Evolutionary conservation across 345 rosid genomes (phyloP).

Genomic region (Camelina laxa): DNA sequence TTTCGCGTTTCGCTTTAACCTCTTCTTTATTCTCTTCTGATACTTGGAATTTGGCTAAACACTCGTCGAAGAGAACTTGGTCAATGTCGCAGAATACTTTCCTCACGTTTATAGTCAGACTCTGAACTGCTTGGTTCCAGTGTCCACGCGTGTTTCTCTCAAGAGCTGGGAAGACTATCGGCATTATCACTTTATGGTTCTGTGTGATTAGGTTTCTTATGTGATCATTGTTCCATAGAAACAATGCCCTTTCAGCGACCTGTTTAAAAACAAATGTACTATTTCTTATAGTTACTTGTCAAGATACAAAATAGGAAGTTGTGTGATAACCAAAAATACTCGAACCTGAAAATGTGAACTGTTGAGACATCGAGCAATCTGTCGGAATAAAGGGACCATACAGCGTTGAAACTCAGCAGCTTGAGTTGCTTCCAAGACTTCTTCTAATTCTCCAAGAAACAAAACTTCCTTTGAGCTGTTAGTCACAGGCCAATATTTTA

Average conservation of each 20-base stretch:
- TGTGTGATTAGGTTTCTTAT: constrained; percentile 57
- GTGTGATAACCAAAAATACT: constrained; percentile 17
- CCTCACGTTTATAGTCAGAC: constrained; percentile 61
- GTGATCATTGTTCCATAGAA: constrained; percentile 72
- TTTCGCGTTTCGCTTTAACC: constrained; percentile 55
- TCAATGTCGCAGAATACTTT: constrained; percentile 64
- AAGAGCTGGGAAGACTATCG: constrained; percentile 65
- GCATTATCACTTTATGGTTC: constrained; percentile 58
- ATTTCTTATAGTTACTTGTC: background rate
- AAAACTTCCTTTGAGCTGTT: constrained; percentile 90
- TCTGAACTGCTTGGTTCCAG: constrained; percentile 74
- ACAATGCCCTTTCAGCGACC: constrained; percentile 75
- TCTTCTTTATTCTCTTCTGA: constrained; percentile 61
- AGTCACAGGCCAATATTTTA: constrained; percentile 87
- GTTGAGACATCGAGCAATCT: constrained; percentile 74
- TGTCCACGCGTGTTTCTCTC: constrained; percentile 64
- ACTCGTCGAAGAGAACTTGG: constrained; percentile 68
- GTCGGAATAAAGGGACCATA: constrained; percentile 80
- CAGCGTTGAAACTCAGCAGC: constrained; percentile 86
- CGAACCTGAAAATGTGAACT: constrained; percentile 87
- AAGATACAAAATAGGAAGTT: background rate
- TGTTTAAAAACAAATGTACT: constrained; percentile 11
- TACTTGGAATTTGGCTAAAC: constrained; percentile 63
- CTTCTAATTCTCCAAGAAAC: constrained; percentile 86
- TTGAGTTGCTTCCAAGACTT: constrained; percentile 89